Conservation (phyloP, 495 filamentous ascomycete genomes). For the Neurospora tetrasperma region DNA sequence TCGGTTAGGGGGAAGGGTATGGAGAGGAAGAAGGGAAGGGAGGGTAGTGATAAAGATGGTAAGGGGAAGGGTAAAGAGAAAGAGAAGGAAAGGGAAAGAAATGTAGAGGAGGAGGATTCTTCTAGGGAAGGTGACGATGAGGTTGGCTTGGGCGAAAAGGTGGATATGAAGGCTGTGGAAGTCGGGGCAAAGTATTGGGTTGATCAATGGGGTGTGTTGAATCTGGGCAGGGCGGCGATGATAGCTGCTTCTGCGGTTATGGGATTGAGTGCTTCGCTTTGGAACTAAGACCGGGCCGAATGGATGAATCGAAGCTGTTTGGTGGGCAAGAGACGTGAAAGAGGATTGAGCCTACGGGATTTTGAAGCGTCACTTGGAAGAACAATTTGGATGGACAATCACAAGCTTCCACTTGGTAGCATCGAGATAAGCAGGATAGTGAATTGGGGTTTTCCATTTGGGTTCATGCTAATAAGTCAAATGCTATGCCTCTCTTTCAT, state of each 20-base stretch:
- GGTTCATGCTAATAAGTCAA: not conserved
- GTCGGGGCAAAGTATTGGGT: slow-evolving; percentile 38
- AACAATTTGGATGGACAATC: not conserved
- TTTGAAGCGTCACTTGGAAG: not conserved
- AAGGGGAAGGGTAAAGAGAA: not conserved
- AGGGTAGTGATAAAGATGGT: not conserved
- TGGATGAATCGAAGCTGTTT: not conserved
- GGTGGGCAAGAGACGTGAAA: not conserved
- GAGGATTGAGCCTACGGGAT: not conserved
- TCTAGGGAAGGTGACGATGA: not conserved
- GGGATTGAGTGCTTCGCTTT: slow-evolving; percentile 13
- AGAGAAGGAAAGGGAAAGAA: not conserved
- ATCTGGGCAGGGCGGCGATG: slow-evolving; percentile 35
- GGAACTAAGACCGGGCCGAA: not conserved
- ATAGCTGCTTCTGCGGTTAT: slow-evolving; percentile 9
- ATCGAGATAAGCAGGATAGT: not conserved
- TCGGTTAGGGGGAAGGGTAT: not conserved
- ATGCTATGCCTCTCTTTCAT: not conserved
- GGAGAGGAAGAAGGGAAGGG: not conserved
- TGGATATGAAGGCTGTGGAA: slow-evolving; percentile 22
- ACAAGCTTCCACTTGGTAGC: not conserved
- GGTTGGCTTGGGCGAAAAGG: slow-evolving; percentile 14
- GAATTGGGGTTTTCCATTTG: not conserved
- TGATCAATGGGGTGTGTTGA: slow-evolving; percentile 46
- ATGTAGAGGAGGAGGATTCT: not conserved